Percentiles rank a stretch among this genome's conserved stretches.
Evolutionary conservation across 1,139 yeast genomes (phyloP).

Genomic region (Candida sp.): DNA sequence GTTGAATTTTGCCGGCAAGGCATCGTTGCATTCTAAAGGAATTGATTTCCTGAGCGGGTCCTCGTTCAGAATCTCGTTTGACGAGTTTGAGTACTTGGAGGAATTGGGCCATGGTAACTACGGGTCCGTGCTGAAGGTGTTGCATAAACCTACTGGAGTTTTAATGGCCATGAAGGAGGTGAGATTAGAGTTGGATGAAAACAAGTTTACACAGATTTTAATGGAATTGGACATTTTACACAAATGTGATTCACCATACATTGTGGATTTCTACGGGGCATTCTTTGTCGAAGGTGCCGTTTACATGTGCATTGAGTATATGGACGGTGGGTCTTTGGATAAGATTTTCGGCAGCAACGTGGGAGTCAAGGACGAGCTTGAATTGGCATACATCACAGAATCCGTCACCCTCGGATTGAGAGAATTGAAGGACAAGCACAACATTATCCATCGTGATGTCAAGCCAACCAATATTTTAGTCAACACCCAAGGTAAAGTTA

Average conservation of each 20-base stretch:
- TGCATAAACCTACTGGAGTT: slow-evolving; percentile 93
- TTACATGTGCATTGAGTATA: slow-evolving; percentile 97
- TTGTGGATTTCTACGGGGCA: slow-evolving; percentile 97
- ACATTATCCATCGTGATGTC: slow-evolving; percentile 95
- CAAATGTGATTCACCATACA: slow-evolving; percentile 86
- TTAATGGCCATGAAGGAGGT: slow-evolving; percentile 98
- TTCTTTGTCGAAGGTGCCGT: slow-evolving; percentile 98
- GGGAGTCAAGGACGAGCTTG: slow-evolving; percentile 80
- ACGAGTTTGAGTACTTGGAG: slow-evolving; percentile 81
- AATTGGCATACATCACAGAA: slow-evolving; percentile 78
- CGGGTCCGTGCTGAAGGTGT: slow-evolving; percentile 91
- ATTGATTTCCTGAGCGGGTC: slow-evolving; percentile 90
- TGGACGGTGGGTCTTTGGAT: slow-evolving; percentile 98
- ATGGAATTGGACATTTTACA: slow-evolving; percentile 97
- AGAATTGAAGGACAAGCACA: slow-evolving; percentile 83
- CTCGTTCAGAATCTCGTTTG: slow-evolving; percentile 83
- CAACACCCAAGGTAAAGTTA: slow-evolving; percentile 81
- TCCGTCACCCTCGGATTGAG: slow-evolving; percentile 83
- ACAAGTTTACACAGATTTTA: slow-evolving; percentile 88
- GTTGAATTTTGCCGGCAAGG: slow-evolving; percentile 90
- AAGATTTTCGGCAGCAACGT: slow-evolving; percentile 72
- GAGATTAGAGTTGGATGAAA: slow-evolving; percentile 87
- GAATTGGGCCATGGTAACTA: slow-evolving; percentile 96
- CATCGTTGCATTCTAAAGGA: slow-evolving; percentile 91
- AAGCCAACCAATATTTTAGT: slow-evolving; percentile 95